Conservation (phyloP, 306 rosid species). For the Lathyrus tuberosus region DNA sequence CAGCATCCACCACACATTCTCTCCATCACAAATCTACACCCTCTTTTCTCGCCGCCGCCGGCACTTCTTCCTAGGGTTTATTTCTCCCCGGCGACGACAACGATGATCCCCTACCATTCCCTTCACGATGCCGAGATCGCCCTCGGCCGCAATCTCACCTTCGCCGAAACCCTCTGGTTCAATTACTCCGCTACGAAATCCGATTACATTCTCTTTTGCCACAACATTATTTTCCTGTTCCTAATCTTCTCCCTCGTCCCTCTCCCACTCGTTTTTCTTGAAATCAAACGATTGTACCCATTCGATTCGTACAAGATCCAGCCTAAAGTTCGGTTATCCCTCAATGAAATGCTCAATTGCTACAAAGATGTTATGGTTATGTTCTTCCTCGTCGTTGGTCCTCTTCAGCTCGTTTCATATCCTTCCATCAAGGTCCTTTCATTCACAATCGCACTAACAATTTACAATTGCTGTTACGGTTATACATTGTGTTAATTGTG, state of each 20-base stretch:
- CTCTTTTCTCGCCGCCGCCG: conserved; percentile 3
- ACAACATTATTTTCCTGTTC: conserved; percentile 80
- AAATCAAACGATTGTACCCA: conserved; percentile 50
- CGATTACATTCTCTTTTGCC: conserved; percentile 81
- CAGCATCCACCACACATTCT: not conserved
- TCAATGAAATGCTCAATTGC: conserved; percentile 56
- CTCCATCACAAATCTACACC: not conserved
- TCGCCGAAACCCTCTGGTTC: conserved; percentile 78
- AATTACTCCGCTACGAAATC: conserved; percentile 74
- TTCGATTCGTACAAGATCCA: conserved; percentile 78
- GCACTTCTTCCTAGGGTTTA: conserved; percentile 6
- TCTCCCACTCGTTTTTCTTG: conserved; percentile 64
- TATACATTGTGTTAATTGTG: not conserved
- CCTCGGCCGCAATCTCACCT: conserved; percentile 75
- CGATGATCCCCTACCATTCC: conserved; percentile 71
- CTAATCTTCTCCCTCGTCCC: conserved; percentile 73
- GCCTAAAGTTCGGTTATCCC: conserved; percentile 74
- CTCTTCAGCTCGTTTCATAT: conserved; percentile 83
- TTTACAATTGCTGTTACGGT: not conserved
- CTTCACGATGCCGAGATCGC: conserved; percentile 56
- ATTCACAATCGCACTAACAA: not conserved
- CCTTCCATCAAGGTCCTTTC: conserved; percentile 68
- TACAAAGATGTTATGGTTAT: conserved; percentile 77
- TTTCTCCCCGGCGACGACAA: not conserved
- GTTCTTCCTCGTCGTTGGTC: conserved; percentile 83